Evolutionary conservation across 1,284 basidiomycete genomes (phyloP), one percentile per base, ranked within the genome.

Genomic region (Phellopilus nigrolimitatus): DNA sequence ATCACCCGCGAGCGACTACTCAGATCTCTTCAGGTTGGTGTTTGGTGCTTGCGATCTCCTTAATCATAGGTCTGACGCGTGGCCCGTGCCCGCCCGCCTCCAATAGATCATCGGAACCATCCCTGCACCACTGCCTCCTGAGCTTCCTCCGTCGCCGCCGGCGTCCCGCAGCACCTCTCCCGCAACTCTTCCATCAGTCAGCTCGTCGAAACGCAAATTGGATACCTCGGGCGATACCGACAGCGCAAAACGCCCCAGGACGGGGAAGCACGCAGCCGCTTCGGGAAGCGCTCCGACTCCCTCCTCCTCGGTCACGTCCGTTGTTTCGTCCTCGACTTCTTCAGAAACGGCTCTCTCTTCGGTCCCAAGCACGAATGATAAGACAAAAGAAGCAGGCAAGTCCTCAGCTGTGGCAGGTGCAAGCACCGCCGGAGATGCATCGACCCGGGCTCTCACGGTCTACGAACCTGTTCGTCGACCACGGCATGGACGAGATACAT

Each of bases 101-200:
- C 51, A 60, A 47, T 62, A 86, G 82, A 75, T 84, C 64, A 72
- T 86, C 60, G 79, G 78, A 51, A 66, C 72, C 53, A 71, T 82
- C 51, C 67, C 71, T 51, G 61, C 72, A 28, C 78, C 76, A 54
- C 71, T 84, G 27, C 80, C 84, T 48, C 74, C 80, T 59, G 73
- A 75, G 55, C 70, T 86, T 51, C 83, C 84, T 27, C 79, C 79
- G 53, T 83, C 83, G 51, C 82, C 84, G 50, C 82, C 82, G 12
- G 71, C 74, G 36, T 85, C 83, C 59, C 77, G 81, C 60, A 69
- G 75, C 58, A 65, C 73, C 61, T 85, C 84, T 56, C 82, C 84
- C 51, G 70, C 69, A 25, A 72, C 74, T n/a, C 56, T 50, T 6
- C 56, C 61, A 1, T 68, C 53, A 12, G 44, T 50, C 9, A 52